Conservation (phyloP, 495 filamentous ascomycete genomes). For the Aspergillus incahuasiensis region DNA sequence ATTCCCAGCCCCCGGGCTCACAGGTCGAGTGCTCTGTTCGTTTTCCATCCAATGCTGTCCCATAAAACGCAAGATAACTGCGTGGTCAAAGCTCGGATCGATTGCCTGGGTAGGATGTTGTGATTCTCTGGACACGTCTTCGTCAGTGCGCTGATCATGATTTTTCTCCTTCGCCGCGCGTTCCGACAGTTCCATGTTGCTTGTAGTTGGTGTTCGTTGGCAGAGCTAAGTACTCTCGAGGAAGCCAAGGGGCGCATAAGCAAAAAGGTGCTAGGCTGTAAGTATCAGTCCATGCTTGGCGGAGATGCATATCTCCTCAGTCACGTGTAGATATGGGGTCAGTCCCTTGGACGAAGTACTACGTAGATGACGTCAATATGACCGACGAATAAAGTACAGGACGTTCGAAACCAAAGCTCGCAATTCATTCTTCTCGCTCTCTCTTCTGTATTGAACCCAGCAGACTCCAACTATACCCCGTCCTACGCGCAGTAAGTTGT, state of each 20-base stretch:
- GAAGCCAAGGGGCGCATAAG: neutral
- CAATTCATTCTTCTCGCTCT: neutral
- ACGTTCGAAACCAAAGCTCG: neutral
- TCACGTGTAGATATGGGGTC: neutral
- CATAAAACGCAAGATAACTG: neutral
- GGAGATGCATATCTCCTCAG: neutral
- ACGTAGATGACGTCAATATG: constrained; percentile 40
- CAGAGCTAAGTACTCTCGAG: too few relatives aligned
- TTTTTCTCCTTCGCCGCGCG: neutral
- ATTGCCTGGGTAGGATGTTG: neutral
- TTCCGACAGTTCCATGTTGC: neutral
- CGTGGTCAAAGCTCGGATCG: neutral
- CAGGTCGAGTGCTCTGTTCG: neutral
- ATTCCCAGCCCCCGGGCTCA: neutral
- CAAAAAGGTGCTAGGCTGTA: neutral
- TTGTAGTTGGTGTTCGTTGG: neutral
- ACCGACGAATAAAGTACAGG: constrained; percentile 11
- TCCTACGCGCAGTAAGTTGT: neutral
- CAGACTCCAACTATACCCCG: neutral
- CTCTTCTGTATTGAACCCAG: neutral
- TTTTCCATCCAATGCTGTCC: neutral
- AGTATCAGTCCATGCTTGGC: neutral
- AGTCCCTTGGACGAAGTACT: neutral
- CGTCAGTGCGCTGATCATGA: neutral
- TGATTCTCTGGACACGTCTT: neutral